Percentiles rank a stretch among this genome's conserved stretches.
These are phyloP conservation scores for Gnaphalium uliginosum DNA, from an alignment of 129 eudicot genomes.

Conservation along the genomic window DNA sequence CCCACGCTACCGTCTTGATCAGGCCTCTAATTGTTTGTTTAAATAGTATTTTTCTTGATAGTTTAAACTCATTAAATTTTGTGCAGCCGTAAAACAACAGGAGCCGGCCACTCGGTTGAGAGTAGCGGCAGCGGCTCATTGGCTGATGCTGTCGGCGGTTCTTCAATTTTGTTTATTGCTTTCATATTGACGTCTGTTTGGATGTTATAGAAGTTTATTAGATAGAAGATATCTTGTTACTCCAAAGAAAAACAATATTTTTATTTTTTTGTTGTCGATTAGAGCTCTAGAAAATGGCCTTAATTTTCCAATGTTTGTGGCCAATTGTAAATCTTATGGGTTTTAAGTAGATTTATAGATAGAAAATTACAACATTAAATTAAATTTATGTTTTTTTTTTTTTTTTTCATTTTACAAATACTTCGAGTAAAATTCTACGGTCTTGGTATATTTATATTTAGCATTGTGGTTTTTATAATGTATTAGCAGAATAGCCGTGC, in stretches of 20 bases:
- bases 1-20: slow-evolving; percentile 35
- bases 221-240: not conserved
- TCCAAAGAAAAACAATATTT: too few species aligned
- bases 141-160: slow-evolving; percentile 24
- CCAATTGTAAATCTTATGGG: not conserved
- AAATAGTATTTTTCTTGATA: not conserved
- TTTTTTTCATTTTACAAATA: not conserved
- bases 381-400: not conserved
- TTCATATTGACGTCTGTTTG: slow-evolving; percentile 22
- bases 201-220: slow-evolving; percentile 3
- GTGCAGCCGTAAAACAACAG: slow-evolving; percentile 37
- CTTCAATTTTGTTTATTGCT: slow-evolving; percentile 2
- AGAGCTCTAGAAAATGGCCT: not conserved
- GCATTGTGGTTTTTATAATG: too few species aligned
- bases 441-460: too few species aligned
- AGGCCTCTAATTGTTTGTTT: slow-evolving; percentile 2
- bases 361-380: not conserved
- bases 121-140: slow-evolving; percentile 34
- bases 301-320: not conserved
- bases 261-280: not conserved
- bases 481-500: too few species aligned
- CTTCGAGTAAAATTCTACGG: too few species aligned
- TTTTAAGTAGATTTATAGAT: not conserved
- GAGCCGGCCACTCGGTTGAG: slow-evolving; percentile 30
- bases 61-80: slow-evolving; percentile 9